Evolutionary conservation across 495 filamentous ascomycete genomes (phyloP).

Genomic region (Penicillium paradoxum): DNA sequence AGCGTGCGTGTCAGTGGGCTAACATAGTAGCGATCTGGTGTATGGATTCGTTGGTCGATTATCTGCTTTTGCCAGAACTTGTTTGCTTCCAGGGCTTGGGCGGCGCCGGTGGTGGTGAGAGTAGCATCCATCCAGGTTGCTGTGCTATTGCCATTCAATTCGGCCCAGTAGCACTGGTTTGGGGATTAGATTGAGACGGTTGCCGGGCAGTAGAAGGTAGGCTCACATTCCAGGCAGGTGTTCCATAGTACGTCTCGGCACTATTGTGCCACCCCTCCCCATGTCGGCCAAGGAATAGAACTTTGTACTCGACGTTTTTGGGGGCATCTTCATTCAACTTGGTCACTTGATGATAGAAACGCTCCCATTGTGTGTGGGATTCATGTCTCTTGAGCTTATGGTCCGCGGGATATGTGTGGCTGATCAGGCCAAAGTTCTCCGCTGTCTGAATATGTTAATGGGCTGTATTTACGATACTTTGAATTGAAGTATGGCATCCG

Average conservation of each 20-base stretch:
- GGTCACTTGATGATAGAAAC: constrained; percentile 55
- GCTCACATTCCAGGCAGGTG: constrained; percentile 61
- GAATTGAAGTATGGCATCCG: not conserved
- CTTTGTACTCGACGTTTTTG: constrained; percentile 55
- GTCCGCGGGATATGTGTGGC: constrained; percentile 52
- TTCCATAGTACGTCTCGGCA: constrained; percentile 62
- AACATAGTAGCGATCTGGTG: constrained; percentile 61
- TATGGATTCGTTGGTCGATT: constrained; percentile 49
- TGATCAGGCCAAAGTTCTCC: constrained; percentile 63
- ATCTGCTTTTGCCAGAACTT: constrained; percentile 59
- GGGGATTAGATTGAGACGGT: not conserved
- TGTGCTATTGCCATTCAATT: constrained; percentile 61
- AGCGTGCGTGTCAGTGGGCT: constrained; percentile 66
- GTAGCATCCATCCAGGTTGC: constrained; percentile 65
- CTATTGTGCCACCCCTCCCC: constrained; percentile 68
- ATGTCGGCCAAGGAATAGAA: constrained; percentile 65
- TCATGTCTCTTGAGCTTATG: constrained; percentile 26
- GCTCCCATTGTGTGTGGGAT: constrained; percentile 59
- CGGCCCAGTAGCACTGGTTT: constrained; percentile 65
- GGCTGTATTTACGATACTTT: not conserved
- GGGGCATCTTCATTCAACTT: constrained; percentile 47
- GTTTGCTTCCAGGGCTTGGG: constrained; percentile 59
- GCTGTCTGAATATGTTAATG: constrained; percentile 31
- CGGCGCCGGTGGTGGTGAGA: constrained; percentile 55
- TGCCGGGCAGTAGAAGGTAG: not conserved